A percentile compares a stretch with the other conserved stretches of the same genome.
Conservation (phyloP, 805 yeast genomes). For the Ogataea glucozyma region DNA sequence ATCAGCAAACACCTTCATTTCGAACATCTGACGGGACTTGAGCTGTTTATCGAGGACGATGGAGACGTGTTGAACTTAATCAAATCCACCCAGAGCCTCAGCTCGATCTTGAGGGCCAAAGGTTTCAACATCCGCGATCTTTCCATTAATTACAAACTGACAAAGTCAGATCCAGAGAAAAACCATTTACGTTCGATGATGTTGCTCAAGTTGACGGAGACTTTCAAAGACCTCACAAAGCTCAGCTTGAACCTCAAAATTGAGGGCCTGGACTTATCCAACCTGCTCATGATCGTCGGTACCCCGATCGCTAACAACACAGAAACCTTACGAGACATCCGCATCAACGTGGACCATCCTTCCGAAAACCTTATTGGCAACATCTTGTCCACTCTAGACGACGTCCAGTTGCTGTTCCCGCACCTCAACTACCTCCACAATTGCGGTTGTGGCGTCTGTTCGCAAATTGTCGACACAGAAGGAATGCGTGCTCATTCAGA, state of each 20-base stretch:
- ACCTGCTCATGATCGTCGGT: conserved; percentile 35
- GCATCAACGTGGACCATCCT: conserved; percentile 30
- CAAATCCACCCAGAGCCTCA: conserved; percentile 31
- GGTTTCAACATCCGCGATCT: conserved; percentile 27
- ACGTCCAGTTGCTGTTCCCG: conserved; percentile 32
- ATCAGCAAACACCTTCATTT: conserved; percentile 33
- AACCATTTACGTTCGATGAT: conserved; percentile 36
- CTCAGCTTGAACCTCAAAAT: conserved; percentile 30
- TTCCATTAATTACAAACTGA: conserved; percentile 28
- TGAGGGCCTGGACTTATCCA: conserved; percentile 32
- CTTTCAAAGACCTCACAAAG: conserved; percentile 25
- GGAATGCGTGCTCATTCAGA: conserved; percentile 8
- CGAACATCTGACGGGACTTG: conserved; percentile 31
- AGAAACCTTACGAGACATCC: conserved; percentile 26
- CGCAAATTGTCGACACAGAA: conserved; percentile 14
- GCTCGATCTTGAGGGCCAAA: conserved; percentile 27
- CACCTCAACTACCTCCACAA: conserved; percentile 28
- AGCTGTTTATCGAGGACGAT: conserved; percentile 35
- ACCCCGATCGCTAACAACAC: conserved; percentile 32
- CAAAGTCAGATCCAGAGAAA: conserved; percentile 31
- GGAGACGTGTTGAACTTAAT: conserved; percentile 30
- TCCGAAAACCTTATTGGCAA: conserved; percentile 35
- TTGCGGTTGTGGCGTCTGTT: conserved; percentile 30
- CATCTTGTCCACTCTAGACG: conserved; percentile 31
- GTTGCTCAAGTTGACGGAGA: conserved; percentile 32